Evolutionary conservation across 768 basidiomycete genomes (phyloP).

Genomic region (Multifurca ochricompacta): DNA sequence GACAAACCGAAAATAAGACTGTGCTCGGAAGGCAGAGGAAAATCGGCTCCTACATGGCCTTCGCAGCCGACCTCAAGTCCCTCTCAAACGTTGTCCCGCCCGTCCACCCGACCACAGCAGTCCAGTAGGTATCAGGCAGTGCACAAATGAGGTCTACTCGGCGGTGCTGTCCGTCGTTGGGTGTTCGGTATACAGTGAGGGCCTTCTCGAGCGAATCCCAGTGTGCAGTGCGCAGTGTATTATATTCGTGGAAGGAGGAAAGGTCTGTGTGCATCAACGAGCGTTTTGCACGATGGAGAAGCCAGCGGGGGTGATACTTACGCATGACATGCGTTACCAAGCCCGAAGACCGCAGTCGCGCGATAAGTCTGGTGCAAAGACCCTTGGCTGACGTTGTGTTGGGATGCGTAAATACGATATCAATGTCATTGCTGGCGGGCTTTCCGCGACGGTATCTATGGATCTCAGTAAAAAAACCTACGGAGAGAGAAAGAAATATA

Average conservation of each 20-base stretch:
- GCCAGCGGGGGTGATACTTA: constrained; percentile 32
- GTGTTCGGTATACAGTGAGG: constrained; percentile 69
- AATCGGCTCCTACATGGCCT: constrained; percentile 38
- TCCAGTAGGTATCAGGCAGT: constrained; percentile 72
- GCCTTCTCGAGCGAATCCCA: constrained; percentile 83
- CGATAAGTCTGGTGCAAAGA: constrained; percentile 53
- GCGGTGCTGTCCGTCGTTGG: constrained; percentile 35
- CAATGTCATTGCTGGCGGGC: constrained; percentile 72
- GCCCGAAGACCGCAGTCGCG: constrained; percentile 47
- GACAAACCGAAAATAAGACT: not conserved
- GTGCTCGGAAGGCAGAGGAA: not conserved
- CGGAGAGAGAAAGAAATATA: not conserved
- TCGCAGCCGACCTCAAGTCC: constrained; percentile 72
- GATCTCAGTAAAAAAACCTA: not conserved
- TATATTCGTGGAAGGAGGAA: constrained; percentile 50
- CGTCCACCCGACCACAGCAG: constrained; percentile 87
- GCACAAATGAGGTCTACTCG: constrained; percentile 83
- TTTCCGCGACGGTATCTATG: constrained; percentile 81
- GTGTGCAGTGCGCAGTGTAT: constrained; percentile 47
- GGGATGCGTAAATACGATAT: constrained; percentile 79
- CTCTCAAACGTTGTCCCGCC: constrained; percentile 88
- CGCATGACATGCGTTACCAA: constrained; percentile 81
- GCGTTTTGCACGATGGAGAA: not conserved
- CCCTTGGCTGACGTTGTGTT: constrained; percentile 48
- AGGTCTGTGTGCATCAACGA: constrained; percentile 35